A percentile compares a stretch with the other conserved stretches of the same genome.
phyloP scores from a whole-genome alignment of 495 filamentous ascomycete genomes.

The Parmelia sp. region DNA sequence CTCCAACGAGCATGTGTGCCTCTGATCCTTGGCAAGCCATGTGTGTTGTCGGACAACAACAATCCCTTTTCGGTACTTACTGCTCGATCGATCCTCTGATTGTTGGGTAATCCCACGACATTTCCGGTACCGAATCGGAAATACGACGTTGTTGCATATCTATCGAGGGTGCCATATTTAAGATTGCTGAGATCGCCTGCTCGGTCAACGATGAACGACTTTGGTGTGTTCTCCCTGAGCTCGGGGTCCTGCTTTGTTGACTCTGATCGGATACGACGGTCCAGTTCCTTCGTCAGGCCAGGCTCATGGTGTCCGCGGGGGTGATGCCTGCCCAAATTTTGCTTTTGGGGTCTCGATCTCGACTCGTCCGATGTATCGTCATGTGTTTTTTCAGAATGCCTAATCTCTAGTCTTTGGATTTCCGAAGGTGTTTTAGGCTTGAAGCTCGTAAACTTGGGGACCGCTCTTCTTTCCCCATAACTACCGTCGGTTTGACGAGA shows the following conservation, averaged over 20 bases:
- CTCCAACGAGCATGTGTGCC: slow-evolving; percentile 36
- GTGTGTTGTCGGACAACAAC: slow-evolving; percentile 34
- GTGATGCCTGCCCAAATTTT: slow-evolving; percentile 5
- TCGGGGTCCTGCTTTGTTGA: slow-evolving; percentile 19
- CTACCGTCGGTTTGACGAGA: background rate
- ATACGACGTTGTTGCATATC: slow-evolving; percentile 55
- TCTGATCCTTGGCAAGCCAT: slow-evolving; percentile 27
- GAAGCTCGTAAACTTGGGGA: slow-evolving; percentile 66
- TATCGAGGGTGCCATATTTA: slow-evolving; percentile 54
- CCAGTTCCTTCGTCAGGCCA: background rate
- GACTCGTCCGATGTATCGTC: background rate
- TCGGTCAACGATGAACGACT: slow-evolving; percentile 44
- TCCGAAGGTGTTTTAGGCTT: slow-evolving; percentile 38
- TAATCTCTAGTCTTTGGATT: background rate
- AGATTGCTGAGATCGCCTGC: slow-evolving; percentile 58
- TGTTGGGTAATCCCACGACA: slow-evolving; percentile 48
- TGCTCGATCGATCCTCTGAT: slow-evolving; percentile 49
- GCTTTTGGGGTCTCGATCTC: background rate
- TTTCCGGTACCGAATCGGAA: slow-evolving; percentile 51
- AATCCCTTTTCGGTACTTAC: slow-evolving; percentile 41
- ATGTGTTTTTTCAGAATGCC: background rate
- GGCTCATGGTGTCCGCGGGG: slow-evolving; percentile 23
- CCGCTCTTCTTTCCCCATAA: slow-evolving; percentile 27
- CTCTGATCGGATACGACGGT: slow-evolving; percentile 1
- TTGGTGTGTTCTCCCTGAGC: slow-evolving; percentile 9